Percentiles rank a stretch among this genome's conserved stretches.
Conservation (phyloP, 1,284 basidiomycete species). For the Sanguinoderma infundibulare region DNA sequence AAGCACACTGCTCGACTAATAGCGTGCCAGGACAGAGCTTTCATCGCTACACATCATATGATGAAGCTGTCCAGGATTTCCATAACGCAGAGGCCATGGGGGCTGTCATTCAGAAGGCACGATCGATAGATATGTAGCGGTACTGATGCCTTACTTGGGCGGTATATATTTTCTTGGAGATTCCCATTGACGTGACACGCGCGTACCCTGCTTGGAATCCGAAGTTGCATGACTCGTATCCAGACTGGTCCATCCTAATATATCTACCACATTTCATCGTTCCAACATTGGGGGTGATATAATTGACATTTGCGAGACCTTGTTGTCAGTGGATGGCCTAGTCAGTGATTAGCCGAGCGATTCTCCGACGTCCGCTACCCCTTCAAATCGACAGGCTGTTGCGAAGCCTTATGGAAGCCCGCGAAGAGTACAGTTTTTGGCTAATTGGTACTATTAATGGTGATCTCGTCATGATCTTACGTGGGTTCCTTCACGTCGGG, state of each 20-base stretch:
- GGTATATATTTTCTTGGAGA: not conserved
- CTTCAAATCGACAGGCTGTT: not conserved
- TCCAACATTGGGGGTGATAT: too few species aligned
- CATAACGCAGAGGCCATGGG: not conserved
- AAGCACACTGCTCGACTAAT: not conserved
- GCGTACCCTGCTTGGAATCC: too few species aligned
- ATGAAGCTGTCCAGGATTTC: not conserved
- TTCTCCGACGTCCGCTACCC: not conserved
- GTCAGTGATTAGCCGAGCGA: not conserved
- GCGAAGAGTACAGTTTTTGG: not conserved
- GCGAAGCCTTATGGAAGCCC: too few species aligned
- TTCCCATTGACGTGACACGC: too few species aligned
- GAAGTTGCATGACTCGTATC: too few species aligned
- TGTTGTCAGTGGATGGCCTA: too few species aligned
- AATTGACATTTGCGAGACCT: too few species aligned
- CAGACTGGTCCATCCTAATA: not conserved
- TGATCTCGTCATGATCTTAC: not conserved
- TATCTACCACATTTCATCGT: too few species aligned
- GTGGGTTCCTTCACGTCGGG: not conserved
- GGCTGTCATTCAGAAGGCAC: not conserved
- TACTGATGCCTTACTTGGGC: too few species aligned
- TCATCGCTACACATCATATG: not conserved
- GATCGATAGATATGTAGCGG: too few species aligned
- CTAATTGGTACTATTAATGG: not conserved
- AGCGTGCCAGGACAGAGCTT: not conserved